A percentile compares a stretch with the other conserved stretches of the same genome.
Evolutionary conservation across 306 rosid species (phyloP).

Genomic region (Hippophae tibetana): DNA sequence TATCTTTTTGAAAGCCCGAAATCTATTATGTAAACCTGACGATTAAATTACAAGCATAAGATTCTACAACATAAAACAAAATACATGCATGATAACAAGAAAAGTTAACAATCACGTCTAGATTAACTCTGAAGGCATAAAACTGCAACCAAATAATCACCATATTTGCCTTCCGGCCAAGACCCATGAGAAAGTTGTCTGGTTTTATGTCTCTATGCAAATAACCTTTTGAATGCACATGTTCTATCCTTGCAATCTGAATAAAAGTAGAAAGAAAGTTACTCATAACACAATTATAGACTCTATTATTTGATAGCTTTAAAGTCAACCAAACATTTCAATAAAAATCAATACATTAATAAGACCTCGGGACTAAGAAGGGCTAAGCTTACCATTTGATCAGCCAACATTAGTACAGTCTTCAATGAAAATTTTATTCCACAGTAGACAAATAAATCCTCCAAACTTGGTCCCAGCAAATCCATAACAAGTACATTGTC

Average conservation of each 20-base stretch:
- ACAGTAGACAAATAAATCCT: slow-evolving; percentile 84
- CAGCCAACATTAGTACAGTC: slow-evolving; percentile 86
- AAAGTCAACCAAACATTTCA: too few species aligned
- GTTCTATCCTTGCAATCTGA: slow-evolving; percentile 82
- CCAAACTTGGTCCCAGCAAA: slow-evolving; percentile 90
- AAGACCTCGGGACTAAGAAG: not conserved
- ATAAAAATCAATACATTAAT: too few species aligned
- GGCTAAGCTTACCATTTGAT: slow-evolving; percentile 68
- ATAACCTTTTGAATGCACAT: slow-evolving; percentile 88
- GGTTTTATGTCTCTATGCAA: slow-evolving; percentile 92
- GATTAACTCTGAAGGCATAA: not conserved
- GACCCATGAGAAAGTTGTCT: slow-evolving; percentile 97
- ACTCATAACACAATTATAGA: too few species aligned
- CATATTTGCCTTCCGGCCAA: slow-evolving; percentile 97
- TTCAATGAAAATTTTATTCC: slow-evolving; percentile 80
- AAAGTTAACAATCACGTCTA: not conserved
- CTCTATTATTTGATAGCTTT: too few species aligned
- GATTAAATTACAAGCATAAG: slow-evolving; percentile 8
- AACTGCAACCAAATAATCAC: slow-evolving; percentile 25
- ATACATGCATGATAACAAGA: not conserved
- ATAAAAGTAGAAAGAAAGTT: not conserved
- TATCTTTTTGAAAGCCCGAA: slow-evolving; percentile 92
- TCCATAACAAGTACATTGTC: slow-evolving; percentile 75
- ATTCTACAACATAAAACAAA: slow-evolving; percentile 1
- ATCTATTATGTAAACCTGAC: slow-evolving; percentile 81